phyloP scores from a whole-genome alignment of 148 eudicot species.

The Simmondsia chinensis region DNA sequence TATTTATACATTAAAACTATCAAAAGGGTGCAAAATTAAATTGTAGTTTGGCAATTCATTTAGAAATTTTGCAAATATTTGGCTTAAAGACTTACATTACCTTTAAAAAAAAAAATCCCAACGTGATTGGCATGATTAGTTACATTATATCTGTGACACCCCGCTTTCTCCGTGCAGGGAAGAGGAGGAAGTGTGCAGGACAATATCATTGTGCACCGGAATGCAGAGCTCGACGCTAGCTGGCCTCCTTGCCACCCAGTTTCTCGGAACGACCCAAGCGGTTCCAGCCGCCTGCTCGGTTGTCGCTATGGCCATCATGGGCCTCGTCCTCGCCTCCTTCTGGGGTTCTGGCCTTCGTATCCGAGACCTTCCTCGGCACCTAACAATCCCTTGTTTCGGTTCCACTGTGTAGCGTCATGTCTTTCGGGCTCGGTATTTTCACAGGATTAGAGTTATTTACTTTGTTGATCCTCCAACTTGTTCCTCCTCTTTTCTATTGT shows the following conservation, averaged over 20 bases:
- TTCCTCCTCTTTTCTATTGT: too few species aligned
- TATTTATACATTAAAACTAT: too few species aligned
- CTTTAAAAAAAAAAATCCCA: too few species aligned
- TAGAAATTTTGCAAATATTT: too few species aligned
- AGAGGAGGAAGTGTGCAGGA: conserved; percentile 82
- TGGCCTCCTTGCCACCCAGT: conserved; percentile 90
- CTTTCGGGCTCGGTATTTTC: too few species aligned
- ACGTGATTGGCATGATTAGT: too few species aligned
- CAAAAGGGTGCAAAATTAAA: too few species aligned
- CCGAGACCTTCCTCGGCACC: conserved; percentile 44
- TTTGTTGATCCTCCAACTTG: too few species aligned
- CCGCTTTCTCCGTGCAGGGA: conserved; percentile 36
- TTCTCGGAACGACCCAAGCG: conserved; percentile 81
- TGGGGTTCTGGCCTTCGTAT: conserved; percentile 83
- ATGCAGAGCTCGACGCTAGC: conserved; percentile 99
- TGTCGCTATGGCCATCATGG: conserved; percentile 97
- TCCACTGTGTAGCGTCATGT: conserved; percentile 39
- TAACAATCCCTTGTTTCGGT: conserved; percentile 25
- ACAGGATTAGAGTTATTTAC: too few species aligned
- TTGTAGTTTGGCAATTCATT: too few species aligned
- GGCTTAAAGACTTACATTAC: too few species aligned
- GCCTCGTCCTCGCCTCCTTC: conserved; percentile 83
- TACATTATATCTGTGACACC: not conserved
- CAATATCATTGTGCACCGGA: conserved; percentile 87
- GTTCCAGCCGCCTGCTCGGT: conserved; percentile 97